Conservation (phyloP, 2,329 filamentous ascomycete species). For the Coniella lustricola region DNA sequence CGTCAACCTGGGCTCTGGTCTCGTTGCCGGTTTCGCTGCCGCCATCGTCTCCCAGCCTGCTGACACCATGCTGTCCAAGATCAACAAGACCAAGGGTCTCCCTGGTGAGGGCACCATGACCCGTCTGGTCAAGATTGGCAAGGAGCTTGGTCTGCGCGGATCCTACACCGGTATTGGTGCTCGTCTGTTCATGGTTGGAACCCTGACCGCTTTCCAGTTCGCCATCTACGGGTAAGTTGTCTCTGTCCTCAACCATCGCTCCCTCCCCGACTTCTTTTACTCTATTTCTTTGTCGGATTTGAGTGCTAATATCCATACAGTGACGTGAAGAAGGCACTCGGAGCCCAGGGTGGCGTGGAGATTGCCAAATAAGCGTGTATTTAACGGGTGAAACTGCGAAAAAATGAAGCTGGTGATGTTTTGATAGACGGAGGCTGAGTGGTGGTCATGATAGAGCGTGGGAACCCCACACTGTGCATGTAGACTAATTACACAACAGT, state of each 20-base stretch:
- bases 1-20: slow-evolving; percentile 65
- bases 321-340: slow-evolving; percentile 60
- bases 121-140: slow-evolving; percentile 64
- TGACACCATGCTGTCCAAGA: slow-evolving; percentile 71
- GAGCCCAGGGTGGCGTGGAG: slow-evolving; percentile 70
- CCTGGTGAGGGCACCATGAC: slow-evolving; percentile 62
- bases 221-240: slow-evolving; percentile 53
- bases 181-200: slow-evolving; percentile 63
- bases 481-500: background rate
- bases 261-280: background rate
- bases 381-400: slow-evolving; percentile 10
- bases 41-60: slow-evolving; percentile 67
- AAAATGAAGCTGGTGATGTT: background rate
- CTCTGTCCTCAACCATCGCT: background rate
- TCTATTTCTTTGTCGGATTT: background rate
- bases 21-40: slow-evolving; percentile 67
- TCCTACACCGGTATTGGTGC: slow-evolving; percentile 62
- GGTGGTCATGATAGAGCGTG: background rate
- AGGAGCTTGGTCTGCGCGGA: slow-evolving; percentile 61
- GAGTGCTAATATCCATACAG: slow-evolving; percentile 8
- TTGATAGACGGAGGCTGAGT: slow-evolving; percentile 3
- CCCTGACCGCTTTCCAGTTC: slow-evolving; percentile 61
- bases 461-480: background rate
- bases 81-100: slow-evolving; percentile 68
- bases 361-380: slow-evolving; percentile 41